phyloP scores from a whole-genome alignment of 2,329 filamentous ascomycete species.

The Penicillium italicum region DNA sequence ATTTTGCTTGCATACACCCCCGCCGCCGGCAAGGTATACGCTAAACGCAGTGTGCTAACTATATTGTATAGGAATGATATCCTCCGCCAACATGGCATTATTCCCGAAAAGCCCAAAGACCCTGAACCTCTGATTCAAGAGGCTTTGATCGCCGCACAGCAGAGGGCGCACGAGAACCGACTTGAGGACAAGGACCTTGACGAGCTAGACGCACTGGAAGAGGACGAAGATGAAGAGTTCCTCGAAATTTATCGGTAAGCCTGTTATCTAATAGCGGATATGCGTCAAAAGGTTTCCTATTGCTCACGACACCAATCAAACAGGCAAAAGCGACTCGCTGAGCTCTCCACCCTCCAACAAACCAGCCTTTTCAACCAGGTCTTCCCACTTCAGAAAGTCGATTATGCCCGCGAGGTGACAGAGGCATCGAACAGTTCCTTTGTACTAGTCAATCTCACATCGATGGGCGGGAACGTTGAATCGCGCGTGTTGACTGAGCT shows the following conservation, averaged over 20 bases:
- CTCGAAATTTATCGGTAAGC: constrained; percentile 72
- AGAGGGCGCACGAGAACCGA: constrained; percentile 84
- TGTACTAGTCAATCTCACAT: constrained; percentile 76
- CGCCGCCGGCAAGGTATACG: constrained; percentile 11
- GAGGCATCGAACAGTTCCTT: constrained; percentile 71
- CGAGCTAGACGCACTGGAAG: constrained; percentile 88
- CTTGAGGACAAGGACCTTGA: constrained; percentile 92
- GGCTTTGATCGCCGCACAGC: constrained; percentile 77
- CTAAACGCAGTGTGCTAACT: constrained; percentile 14
- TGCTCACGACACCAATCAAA: constrained; percentile 3
- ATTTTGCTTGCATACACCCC: constrained; percentile 12
- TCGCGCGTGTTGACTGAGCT: constrained; percentile 78
- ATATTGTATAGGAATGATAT: constrained; percentile 79
- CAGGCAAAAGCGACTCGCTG: constrained; percentile 75
- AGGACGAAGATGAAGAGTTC: constrained; percentile 91
- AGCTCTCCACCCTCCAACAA: constrained; percentile 70
- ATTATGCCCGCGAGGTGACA: constrained; percentile 87
- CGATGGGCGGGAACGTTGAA: constrained; percentile 75
- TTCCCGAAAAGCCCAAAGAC: constrained; percentile 95
- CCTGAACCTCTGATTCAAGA: constrained; percentile 96
- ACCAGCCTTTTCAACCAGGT: constrained; percentile 83
- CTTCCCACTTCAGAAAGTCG: constrained; percentile 89
- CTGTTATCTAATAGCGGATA: neutral
- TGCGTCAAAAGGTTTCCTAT: neutral
- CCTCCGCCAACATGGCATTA: constrained; percentile 90